Evolutionary conservation across 2,329 filamentous ascomycete genomes (phyloP).

Genomic region (Paecilomyces niveus): DNA sequence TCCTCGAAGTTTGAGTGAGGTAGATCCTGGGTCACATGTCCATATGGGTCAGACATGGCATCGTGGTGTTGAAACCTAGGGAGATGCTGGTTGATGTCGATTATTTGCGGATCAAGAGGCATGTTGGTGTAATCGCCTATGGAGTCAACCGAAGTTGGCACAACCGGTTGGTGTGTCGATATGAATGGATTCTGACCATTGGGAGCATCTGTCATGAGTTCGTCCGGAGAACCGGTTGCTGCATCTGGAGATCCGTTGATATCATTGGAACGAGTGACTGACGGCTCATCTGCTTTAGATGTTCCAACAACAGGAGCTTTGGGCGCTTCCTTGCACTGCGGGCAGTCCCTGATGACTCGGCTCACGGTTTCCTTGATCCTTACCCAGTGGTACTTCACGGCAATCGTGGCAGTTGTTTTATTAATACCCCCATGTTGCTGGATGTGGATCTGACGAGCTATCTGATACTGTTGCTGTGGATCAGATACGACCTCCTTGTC

Average conservation of each 20-base stretch:
- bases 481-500: conserved; percentile 96
- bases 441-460: conserved; percentile 70
- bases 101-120: conserved; percentile 56
- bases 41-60: conserved; percentile 27
- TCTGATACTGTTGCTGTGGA: conserved; percentile 81
- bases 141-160: conserved; percentile 28
- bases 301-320: conserved; percentile 44
- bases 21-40: conserved; percentile 23
- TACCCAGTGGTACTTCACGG: conserved; percentile 94
- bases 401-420: conserved; percentile 91
- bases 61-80: conserved; percentile 33
- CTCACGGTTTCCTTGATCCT: conserved; percentile 96
- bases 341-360: conserved; percentile 85
- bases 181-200: conserved; percentile 26
- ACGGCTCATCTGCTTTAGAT: conserved; percentile 19
- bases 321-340: conserved; percentile 75
- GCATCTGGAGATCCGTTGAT: conserved; percentile 7
- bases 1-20: conserved; percentile 30
- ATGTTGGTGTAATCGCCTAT: conserved; percentile 42
- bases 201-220: conserved; percentile 16
- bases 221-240: conserved; percentile 7
- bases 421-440: conserved; percentile 87
- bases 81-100: conserved; percentile 43
- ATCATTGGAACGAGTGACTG: conserved; percentile 6
- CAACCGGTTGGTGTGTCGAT: conserved; percentile 21